Percentiles rank a stretch among this genome's conserved stretches.
Conservation (phyloP, 352 stramenopile species). For the Globisporangium alternatum region DNA sequence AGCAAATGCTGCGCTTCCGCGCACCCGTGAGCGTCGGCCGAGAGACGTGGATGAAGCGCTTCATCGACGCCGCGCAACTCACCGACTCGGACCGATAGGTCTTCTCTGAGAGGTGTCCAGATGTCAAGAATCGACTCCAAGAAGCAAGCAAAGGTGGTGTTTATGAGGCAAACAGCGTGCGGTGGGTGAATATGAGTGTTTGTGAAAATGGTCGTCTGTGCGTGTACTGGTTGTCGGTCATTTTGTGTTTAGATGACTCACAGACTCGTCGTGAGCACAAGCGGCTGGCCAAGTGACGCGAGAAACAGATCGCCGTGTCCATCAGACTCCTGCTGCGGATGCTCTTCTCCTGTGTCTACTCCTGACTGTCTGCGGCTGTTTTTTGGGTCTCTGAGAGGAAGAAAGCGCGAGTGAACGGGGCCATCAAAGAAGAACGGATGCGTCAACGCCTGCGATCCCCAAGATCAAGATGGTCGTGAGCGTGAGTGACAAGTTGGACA, state of each 20-base stretch:
- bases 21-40: conserved; percentile 68
- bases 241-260: background rate
- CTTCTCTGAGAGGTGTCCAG: background rate
- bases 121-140: background rate
- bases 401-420: conserved; percentile 22
- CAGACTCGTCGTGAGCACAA: conserved; percentile 12
- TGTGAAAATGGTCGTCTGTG: background rate
- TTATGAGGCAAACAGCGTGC: background rate
- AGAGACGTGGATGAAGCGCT: conserved; percentile 77
- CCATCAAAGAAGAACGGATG: conserved; percentile 52
- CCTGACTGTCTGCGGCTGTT: background rate
- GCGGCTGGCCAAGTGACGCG: conserved; percentile 33
- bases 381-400: conserved; percentile 1
- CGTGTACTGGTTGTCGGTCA: background rate
- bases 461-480: background rate
- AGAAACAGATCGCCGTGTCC: conserved; percentile 24
- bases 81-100: conserved; percentile 14
- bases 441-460: conserved; percentile 23
- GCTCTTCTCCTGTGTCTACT: background rate
- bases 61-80: conserved; percentile 63
- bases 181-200: conserved; percentile 1
- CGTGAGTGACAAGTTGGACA: background rate
- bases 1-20: conserved; percentile 67
- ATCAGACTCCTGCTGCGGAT: background rate
- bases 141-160: background rate